phyloP scores from a whole-genome alignment of 106 monocot species.

The Apostasia shenzhenica region DNA sequence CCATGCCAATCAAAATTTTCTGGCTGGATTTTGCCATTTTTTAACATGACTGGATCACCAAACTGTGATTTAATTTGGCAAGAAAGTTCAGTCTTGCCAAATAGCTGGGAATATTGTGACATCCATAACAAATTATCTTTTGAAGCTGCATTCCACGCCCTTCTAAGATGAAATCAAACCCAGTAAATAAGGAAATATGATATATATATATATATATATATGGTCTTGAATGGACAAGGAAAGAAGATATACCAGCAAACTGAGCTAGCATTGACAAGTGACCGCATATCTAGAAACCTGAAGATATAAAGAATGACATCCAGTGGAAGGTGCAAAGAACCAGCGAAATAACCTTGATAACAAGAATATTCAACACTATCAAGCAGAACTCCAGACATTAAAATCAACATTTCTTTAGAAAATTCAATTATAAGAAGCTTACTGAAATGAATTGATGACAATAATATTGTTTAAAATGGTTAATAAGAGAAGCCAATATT shows the following conservation, averaged over 20 bases:
- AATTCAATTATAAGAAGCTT: not conserved
- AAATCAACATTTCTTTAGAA: not conserved
- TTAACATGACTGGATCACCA: not conserved
- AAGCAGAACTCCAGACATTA: not conserved
- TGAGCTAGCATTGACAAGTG: constrained; percentile 41
- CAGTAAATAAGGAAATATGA: constrained; percentile 2
- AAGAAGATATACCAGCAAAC: constrained; percentile 47
- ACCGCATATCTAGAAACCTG: constrained; percentile 61
- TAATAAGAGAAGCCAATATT: not conserved
- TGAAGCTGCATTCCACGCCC: constrained; percentile 69
- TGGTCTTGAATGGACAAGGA: not conserved
- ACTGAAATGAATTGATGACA: not conserved
- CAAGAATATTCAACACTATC: not conserved
- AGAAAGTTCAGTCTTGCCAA: constrained; percentile 22
- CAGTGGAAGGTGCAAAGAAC: constrained; percentile 30
- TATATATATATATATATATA: not conserved
- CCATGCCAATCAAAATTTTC: constrained; percentile 26
- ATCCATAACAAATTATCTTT: constrained; percentile 46
- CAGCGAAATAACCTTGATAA: constrained; percentile 14
- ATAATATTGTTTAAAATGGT: not conserved
- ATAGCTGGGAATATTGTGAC: constrained; percentile 39
- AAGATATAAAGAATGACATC: constrained; percentile 63
- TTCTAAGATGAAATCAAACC: constrained; percentile 20
- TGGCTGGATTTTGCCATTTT: not conserved
- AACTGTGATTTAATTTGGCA: not conserved